Percentiles rank a stretch among this genome's conserved stretches.
Conservation (phyloP, 2,329 filamentous ascomycete genomes). For the Talaromyces sp. region DNA sequence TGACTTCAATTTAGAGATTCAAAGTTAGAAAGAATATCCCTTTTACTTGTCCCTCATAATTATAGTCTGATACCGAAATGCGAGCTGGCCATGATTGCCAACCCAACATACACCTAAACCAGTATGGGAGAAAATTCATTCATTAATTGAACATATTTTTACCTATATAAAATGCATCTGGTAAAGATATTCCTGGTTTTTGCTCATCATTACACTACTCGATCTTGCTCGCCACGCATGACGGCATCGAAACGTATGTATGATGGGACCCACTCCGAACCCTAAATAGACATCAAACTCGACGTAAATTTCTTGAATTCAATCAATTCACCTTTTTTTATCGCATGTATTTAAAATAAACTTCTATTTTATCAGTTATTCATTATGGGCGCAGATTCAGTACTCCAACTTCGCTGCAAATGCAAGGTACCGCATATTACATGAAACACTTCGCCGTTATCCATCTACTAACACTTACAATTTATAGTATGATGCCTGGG, state of each 20-base stretch:
- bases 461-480: neutral
- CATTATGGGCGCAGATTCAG: slow-evolving; percentile 15
- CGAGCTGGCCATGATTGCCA: no score
- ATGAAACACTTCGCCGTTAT: neutral
- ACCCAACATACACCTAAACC: no score
- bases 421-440: slow-evolving; percentile 16
- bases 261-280: slow-evolving; percentile 1
- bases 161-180: no score
- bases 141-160: no score
- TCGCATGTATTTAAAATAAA: neutral
- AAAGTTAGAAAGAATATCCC: no score
- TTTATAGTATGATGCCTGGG: slow-evolving; percentile 62
- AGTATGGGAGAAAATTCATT: no score
- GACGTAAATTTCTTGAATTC: neutral
- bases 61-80: no score
- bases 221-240: slow-evolving; percentile 5
- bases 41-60: no score
- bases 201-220: no score
- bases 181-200: neutral
- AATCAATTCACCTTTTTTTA: neutral
- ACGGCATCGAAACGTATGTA: slow-evolving; percentile 15
- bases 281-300: slow-evolving; percentile 1
- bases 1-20: no score
- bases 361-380: neutral
- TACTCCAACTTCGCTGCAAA: slow-evolving; percentile 23